Conservation (phyloP, 345 rosid genomes). For the Ceriops decandra region DNA sequence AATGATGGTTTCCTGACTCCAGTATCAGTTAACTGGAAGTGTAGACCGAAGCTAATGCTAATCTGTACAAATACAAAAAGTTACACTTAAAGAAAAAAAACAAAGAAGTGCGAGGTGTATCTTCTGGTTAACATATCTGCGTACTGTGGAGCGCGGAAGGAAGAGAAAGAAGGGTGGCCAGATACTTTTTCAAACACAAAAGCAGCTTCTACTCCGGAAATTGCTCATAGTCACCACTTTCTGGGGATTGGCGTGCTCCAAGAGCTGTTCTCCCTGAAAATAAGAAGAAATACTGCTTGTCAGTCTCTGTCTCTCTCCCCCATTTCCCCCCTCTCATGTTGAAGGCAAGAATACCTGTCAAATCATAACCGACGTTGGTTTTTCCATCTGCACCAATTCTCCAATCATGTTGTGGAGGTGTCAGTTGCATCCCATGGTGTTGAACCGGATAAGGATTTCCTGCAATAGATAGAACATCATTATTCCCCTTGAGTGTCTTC, state of each 20-base stretch:
- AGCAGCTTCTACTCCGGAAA: constrained; percentile 33
- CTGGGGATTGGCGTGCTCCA: constrained; percentile 48
- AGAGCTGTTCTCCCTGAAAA: constrained; percentile 23
- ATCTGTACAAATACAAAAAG: constrained; percentile 44
- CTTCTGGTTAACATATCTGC: constrained; percentile 23
- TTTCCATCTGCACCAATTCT: constrained; percentile 37
- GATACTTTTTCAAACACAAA: constrained; percentile 7
- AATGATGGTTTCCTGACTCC: too few relatives aligned
- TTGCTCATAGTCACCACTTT: constrained; percentile 58
- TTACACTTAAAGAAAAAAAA: constrained; percentile 29
- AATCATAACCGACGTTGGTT: constrained; percentile 38
- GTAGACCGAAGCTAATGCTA: constrained; percentile 11
- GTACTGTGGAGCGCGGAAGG: background rate
- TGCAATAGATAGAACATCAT: constrained; percentile 39
- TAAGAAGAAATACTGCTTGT: constrained; percentile 4
- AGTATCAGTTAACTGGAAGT: constrained; percentile 20
- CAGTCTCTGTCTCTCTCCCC: constrained; percentile 5
- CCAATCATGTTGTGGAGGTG: constrained; percentile 51
- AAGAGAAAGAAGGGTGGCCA: background rate
- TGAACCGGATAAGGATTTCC: constrained; percentile 54
- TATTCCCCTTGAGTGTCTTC: constrained; percentile 27
- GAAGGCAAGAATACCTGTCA: constrained; percentile 41
- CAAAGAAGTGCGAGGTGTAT: constrained; percentile 20
- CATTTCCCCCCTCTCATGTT: background rate
- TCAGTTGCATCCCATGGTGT: constrained; percentile 40